Base-by-base conservation (phyloP, 139 green algal species). In the Chlamydomonas incerta region DNA sequence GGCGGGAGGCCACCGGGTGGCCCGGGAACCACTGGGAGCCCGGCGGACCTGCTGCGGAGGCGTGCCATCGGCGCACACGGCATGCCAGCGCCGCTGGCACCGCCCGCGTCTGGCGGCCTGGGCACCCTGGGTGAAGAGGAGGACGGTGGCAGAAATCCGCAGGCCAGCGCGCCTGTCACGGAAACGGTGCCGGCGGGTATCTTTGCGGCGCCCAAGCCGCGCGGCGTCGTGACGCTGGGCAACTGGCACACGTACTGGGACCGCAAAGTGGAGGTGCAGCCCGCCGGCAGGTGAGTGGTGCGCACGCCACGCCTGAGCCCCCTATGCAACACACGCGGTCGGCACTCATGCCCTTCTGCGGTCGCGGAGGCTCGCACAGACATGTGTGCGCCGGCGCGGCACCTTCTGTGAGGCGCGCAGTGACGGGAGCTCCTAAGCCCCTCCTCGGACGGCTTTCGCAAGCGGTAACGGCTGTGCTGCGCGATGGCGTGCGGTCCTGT, bases 231-330 rank as follows among this genome's bases (percentile, higher is more conserved):
- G 18, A 10, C 82, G 0, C 50, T 84, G 26, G 18, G 55, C 11
- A 47, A 15, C 11, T 92, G 89, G 89, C 3, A 81, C 21, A 3
- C 87, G 14, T 92, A 89, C 66, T 92, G 81, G 81, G 86, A 90
- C 62, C 67, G 89, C 17, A 63, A 57, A 28, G 1, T 62, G 20
- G 24, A 80, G 20, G 47, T 92, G 79, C 28, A 74, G 5, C 46
- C 90, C 24, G 82, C 86, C 20, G 81, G 80, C 28, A 87, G 89
- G 86, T 83, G 63, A 3, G 75, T 47, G n/a, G n/a, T n/a, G n/a
- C n/a, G n/a, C n/a, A n/a, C n/a, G n/a, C n/a, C n/a, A n/a, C n/a
- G n/a, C n/a, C n/a, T n/a, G n/a, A n/a, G n/a, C n/a, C n/a, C n/a
- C n/a, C n/a, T n/a, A n/a, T n/a, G n/a, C n/a, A n/a, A n/a, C n/a